Evolutionary conservation across 176 grass and related monocot species (phyloP), one percentile per base, ranked within the genome.

Genomic region (Juncus effusus): DNA sequence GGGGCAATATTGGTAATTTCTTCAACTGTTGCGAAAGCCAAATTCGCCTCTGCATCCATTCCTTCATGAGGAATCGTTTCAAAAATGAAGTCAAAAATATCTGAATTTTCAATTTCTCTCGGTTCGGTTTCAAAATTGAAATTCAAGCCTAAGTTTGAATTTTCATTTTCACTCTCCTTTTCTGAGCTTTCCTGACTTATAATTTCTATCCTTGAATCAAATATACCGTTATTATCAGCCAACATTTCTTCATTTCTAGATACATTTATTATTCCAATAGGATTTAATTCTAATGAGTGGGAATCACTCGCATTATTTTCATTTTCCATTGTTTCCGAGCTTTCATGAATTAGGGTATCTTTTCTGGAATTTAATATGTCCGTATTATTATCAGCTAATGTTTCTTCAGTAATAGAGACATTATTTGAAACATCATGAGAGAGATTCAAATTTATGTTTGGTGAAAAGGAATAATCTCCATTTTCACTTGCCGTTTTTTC

Each of bases 171-270:
- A 5, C 36, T 59, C 56, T 5, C 13, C 54, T 58, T 70, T 56
- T 58, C 67, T 12, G 67, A 38, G 67, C 16, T 68, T 39, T 69
- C 16, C 13, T 14, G 11, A 69, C 36, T 69, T 11, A 69, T 8
- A 13, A 36, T 69, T 55, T 55, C 65, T 69, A 69, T 69, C 38
- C 47, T 53, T 2, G 45, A 52, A 12, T 50, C 36, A 50, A 67
- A 53, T 51, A 16, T 53, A 38, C 44, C 10, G 28, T 10, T 38
- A 35, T n/a, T 37, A 38, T 69, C 65, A 55, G 14, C 49, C 13
- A 53, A 40, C 28, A 38, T 52, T 62, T 62, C 70, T 74, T 60
- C 56, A 53, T 74, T 64, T 63, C 58, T 54, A 42, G 13, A 62
- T 51, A 28, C 61, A 75, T 64, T 56, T 41, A 64, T 53, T 40